phyloP scores from a whole-genome alignment of 2,329 filamentous ascomycete genomes.

The Cytospora piceicola region DNA sequence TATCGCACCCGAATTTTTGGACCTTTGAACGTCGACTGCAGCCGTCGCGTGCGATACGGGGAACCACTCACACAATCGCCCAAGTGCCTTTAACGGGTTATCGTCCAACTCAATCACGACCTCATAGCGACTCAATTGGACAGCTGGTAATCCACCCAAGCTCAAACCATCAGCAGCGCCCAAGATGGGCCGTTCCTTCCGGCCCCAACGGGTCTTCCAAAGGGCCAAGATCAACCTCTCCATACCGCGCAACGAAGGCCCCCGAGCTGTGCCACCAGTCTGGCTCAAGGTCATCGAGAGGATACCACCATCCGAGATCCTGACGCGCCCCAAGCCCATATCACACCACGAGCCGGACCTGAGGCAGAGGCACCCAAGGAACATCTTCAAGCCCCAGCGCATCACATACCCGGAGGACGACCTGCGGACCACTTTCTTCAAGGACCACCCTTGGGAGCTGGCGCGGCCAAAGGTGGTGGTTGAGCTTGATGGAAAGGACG shows the following conservation, averaged over 20 bases:
- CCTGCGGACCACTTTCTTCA: slow-evolving; percentile 81
- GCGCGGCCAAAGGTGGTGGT: slow-evolving; percentile 84
- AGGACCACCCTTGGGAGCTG: slow-evolving; percentile 96
- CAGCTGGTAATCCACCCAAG: not conserved
- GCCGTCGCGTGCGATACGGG: slow-evolving; percentile 37
- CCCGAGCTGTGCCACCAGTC: slow-evolving; percentile 43
- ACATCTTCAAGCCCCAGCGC: slow-evolving; percentile 77
- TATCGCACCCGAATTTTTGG: slow-evolving; percentile 39
- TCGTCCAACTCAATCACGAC: not conserved
- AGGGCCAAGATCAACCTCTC: slow-evolving; percentile 43
- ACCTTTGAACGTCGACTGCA: slow-evolving; percentile 42
- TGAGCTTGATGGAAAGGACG: slow-evolving; percentile 84
- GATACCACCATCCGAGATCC: slow-evolving; percentile 62
- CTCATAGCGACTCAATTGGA: not conserved
- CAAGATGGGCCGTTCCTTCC: slow-evolving; percentile 42
- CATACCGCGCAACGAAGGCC: slow-evolving; percentile 37
- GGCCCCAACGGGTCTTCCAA: slow-evolving; percentile 50
- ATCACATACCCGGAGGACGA: slow-evolving; percentile 84
- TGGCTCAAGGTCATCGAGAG: slow-evolving; percentile 58
- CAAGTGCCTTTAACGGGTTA: not conserved
- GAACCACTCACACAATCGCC: not conserved
- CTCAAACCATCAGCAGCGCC: slow-evolving; percentile 24
- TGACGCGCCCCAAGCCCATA: slow-evolving; percentile 57
- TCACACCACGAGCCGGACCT: slow-evolving; percentile 47
- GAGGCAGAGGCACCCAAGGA: slow-evolving; percentile 68